Evolutionary conservation across 495 filamentous ascomycete species (phyloP).

Genomic region (Podospora pseudopauciseta): DNA sequence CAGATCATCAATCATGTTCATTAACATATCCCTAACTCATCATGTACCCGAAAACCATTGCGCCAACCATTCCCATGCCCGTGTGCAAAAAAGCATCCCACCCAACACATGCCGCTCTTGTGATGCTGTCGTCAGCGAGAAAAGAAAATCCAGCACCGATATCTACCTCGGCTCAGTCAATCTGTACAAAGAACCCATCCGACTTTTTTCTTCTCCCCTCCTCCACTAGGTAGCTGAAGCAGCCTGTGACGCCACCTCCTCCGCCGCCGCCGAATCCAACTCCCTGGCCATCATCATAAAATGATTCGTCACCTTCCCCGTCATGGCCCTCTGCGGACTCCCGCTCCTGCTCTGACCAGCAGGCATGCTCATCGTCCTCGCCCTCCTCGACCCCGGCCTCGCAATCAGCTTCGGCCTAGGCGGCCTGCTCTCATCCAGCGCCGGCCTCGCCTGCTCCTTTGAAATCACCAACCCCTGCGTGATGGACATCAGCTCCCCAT

Average conservation of each 20-base stretch:
- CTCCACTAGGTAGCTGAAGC: background rate
- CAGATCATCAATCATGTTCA: background rate
- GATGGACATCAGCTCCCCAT: conserved; percentile 35
- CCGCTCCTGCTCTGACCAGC: conserved; percentile 22
- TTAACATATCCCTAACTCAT: background rate
- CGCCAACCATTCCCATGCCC: background rate
- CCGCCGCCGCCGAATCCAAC: background rate
- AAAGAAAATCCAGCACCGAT: background rate
- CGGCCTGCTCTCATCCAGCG: conserved; percentile 31
- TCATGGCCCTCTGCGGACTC: background rate
- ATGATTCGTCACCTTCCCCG: background rate
- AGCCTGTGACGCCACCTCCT: background rate
- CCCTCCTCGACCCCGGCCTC: conserved; percentile 26
- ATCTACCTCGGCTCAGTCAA: background rate
- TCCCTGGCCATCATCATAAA: background rate
- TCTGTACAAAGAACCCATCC: background rate
- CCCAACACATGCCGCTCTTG: background rate
- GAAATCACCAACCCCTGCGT: conserved; percentile 37
- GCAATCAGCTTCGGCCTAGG: conserved; percentile 19
- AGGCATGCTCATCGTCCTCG: conserved; percentile 31
- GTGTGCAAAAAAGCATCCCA: background rate
- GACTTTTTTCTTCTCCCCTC: background rate
- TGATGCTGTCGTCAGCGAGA: background rate
- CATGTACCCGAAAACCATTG: background rate
- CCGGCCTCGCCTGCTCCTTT: conserved; percentile 37